These are phyloP conservation scores for Aspergillus hancockii DNA, from an alignment of 495 filamentous ascomycete genomes.

Conservation along the genomic window DNA sequence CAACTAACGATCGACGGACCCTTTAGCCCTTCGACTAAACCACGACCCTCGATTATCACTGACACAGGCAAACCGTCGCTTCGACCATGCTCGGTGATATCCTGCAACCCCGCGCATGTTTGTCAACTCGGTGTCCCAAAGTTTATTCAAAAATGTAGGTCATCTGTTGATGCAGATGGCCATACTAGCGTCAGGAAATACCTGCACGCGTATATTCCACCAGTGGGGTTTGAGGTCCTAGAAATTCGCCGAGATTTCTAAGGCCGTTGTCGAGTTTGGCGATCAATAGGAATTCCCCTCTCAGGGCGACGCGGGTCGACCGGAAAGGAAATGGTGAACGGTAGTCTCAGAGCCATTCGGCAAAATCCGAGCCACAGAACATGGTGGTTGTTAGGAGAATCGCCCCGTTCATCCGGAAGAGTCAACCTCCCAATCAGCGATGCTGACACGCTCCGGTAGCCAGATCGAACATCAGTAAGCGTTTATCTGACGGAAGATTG, in stretches of 20 bases:
- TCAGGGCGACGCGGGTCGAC: background rate
- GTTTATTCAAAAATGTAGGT: background rate
- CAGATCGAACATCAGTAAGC: conserved; percentile 2
- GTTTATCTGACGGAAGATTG: background rate
- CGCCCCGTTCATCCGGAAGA: conserved; percentile 7
- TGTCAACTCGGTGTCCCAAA: background rate
- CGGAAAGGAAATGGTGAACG: background rate
- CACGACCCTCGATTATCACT: background rate
- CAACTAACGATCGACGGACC: conserved; percentile 1
- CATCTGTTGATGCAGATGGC: background rate
- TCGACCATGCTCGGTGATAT: background rate
- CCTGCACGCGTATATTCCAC: background rate
- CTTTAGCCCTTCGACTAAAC: background rate
- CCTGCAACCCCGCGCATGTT: background rate
- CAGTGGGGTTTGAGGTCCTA: background rate
- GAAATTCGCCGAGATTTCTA: conserved; percentile 1
- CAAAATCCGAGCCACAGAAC: conserved; percentile 13
- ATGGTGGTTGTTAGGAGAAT: conserved; percentile 2
- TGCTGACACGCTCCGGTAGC: conserved; percentile 4
- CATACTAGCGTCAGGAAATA: background rate
- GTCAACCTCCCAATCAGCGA: background rate
- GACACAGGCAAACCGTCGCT: background rate
- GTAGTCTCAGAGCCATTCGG: conserved; percentile 9
- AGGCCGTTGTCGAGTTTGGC: background rate
- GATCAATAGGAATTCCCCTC: conserved; percentile 4